These are phyloP conservation scores for Schizophyllum commune DNA, from an alignment of 1,284 basidiomycete genomes.

Conservation along the genomic window DNA sequence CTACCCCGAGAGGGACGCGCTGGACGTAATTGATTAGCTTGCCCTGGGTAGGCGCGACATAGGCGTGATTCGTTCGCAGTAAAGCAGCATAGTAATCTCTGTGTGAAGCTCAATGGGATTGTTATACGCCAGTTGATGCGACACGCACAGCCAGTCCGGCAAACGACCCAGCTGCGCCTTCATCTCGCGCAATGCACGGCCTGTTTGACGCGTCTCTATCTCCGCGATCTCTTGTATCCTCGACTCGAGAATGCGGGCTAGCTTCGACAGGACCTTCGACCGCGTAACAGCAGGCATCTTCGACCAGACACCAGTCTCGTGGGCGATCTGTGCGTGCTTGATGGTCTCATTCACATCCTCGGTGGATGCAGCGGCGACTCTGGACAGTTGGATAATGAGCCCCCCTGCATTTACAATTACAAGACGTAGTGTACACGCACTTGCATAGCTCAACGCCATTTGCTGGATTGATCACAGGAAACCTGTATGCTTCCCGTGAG, in stretches of 20 bases:
- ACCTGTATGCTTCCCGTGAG: slow-evolving; percentile 23
- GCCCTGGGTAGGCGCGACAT: slow-evolving; percentile 73
- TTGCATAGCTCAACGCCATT: slow-evolving; percentile 51
- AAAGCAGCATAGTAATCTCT: slow-evolving; percentile 75
- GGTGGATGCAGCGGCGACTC: slow-evolving; percentile 26
- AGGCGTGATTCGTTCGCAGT: slow-evolving; percentile 58
- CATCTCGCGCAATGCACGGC: slow-evolving; percentile 73
- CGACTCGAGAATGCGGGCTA: slow-evolving; percentile 55
- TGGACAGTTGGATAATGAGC: slow-evolving; percentile 7
- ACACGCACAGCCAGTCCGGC: slow-evolving; percentile 73
- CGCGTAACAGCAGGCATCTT: slow-evolving; percentile 47
- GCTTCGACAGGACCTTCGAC: slow-evolving; percentile 53
- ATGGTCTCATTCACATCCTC: slow-evolving; percentile 46
- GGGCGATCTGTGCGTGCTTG: slow-evolving; percentile 45
- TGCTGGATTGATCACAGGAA: slow-evolving; percentile 58
- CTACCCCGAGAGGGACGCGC: slow-evolving; percentile 73
- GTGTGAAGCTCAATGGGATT: slow-evolving; percentile 1
- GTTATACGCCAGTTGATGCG: background rate
- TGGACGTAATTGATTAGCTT: slow-evolving; percentile 71
- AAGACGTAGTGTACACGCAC: slow-evolving; percentile 29
- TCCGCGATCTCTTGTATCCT: slow-evolving; percentile 50
- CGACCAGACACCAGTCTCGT: slow-evolving; percentile 66
- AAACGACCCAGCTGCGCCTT: slow-evolving; percentile 62
- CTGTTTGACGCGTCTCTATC: slow-evolving; percentile 71
- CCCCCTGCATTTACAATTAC: background rate